These are phyloP conservation scores for Ogataea neopini DNA, from an alignment of 805 yeast species.

Conservation along the genomic window DNA sequence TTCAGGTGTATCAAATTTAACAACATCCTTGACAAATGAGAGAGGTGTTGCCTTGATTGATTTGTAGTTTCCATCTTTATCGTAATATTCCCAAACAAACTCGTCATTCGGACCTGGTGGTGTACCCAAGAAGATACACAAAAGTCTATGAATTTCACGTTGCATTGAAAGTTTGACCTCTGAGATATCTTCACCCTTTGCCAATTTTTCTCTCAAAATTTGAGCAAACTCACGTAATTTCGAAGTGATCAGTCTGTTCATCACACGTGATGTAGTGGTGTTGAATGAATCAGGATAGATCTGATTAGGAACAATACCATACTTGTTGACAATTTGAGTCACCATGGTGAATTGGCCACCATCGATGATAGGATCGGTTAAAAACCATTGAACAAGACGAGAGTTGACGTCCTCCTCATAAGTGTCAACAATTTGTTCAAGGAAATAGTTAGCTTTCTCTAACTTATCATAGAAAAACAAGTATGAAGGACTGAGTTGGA, in stretches of 20 bases:
- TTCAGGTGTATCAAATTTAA: conserved; percentile 51
- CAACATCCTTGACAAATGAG: conserved; percentile 58
- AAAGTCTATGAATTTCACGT: conserved; percentile 61
- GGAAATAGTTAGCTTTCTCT: conserved; percentile 79
- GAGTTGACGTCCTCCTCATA: conserved; percentile 66
- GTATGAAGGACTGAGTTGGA: conserved; percentile 78
- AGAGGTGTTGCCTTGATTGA: conserved; percentile 59
- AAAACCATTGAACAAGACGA: conserved; percentile 64
- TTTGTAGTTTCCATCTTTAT: conserved; percentile 60
- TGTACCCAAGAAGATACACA: conserved; percentile 69
- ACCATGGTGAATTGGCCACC: conserved; percentile 93
- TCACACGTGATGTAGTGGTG: conserved; percentile 48
- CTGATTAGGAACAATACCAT: conserved; percentile 77
- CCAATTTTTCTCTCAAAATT: conserved; percentile 51
- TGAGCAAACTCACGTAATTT: conserved; percentile 80
- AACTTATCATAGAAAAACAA: conserved; percentile 83
- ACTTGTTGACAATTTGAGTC: conserved; percentile 71
- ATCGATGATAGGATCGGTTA: conserved; percentile 68
- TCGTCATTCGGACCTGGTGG: conserved; percentile 74
- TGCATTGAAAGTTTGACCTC: conserved; percentile 43
- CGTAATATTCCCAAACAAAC: conserved; percentile 73
- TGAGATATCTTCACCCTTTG: conserved; percentile 43
- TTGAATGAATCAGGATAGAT: conserved; percentile 68
- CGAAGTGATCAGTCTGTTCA: conserved; percentile 65
- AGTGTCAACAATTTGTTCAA: conserved; percentile 75